Evolutionary conservation across 805 yeast species (phyloP).

Genomic region (Naumovozyma baii): DNA sequence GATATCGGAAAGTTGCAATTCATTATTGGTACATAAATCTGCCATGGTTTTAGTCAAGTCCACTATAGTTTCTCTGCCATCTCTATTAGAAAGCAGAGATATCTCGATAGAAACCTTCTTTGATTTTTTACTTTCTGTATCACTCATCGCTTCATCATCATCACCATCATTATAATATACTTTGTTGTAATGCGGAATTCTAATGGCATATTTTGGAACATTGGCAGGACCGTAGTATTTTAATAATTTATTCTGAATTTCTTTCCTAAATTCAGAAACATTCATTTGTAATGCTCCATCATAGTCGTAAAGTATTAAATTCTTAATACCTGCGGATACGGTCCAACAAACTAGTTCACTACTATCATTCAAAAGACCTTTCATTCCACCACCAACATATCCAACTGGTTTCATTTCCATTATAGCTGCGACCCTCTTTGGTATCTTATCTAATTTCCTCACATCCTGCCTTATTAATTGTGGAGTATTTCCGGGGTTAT

Average conservation of each 20-base stretch:
- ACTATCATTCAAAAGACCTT: slow-evolving; percentile 66
- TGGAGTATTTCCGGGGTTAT: slow-evolving; percentile 68
- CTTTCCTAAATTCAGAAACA: slow-evolving; percentile 46
- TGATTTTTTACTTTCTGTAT: slow-evolving; percentile 16
- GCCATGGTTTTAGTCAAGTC: slow-evolving; percentile 82
- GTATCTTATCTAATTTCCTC: slow-evolving; percentile 60
- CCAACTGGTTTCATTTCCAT: slow-evolving; percentile 62
- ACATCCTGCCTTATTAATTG: slow-evolving; percentile 81
- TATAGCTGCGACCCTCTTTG: slow-evolving; percentile 67
- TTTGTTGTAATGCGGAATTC: slow-evolving; percentile 57
- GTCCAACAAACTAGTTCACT: slow-evolving; percentile 82
- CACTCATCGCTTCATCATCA: slow-evolving; percentile 30
- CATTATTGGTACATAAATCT: slow-evolving; percentile 53
- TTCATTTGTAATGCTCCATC: slow-evolving; percentile 56
- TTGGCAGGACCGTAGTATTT: slow-evolving; percentile 65
- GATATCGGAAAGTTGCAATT: slow-evolving; percentile 55
- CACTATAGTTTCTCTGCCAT: slow-evolving; percentile 85
- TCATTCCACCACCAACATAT: slow-evolving; percentile 83
- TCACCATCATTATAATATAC: slow-evolving; percentile 27
- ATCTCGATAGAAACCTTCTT: slow-evolving; percentile 48
- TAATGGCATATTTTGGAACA: slow-evolving; percentile 52
- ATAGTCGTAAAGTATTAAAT: slow-evolving; percentile 67
- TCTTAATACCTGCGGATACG: slow-evolving; percentile 73
- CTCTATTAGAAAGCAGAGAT: slow-evolving; percentile 58
- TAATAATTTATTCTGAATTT: slow-evolving; percentile 49